Base-by-base conservation (phyloP, 108 stramenopile genomes). In the Heterococcus sp. region DNA sequence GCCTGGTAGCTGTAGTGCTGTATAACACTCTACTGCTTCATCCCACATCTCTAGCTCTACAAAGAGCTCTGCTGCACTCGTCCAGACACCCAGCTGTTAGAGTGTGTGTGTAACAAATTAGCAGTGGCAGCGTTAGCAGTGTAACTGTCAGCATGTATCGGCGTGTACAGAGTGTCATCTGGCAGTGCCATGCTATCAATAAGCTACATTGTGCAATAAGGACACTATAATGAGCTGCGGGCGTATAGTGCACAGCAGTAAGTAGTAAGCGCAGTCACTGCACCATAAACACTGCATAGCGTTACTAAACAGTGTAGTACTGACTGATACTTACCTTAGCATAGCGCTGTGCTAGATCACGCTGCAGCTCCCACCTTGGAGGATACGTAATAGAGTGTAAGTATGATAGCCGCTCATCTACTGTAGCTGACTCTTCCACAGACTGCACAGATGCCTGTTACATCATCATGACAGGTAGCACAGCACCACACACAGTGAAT, bases 41-140 rank as follows among this genome's bases (percentile, higher is more conserved):
- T 97, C 95, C 97, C 97, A 98, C 37, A 95, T 85, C 39, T 94
- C 95, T 40, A 98, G 90, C 69, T 97, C 94, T 46, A 93, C 92
- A 75, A 91, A 98, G 26, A 95, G 79, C 73, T 93, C 94, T 27
- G 94, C 93, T 28, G 97, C 97, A 75, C 91, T 94, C 2, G 91
- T 93, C 1, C 94, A 92, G 2, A 96, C 91, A 21, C 95, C 94
- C 65, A 95, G 66, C 40, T 33, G 39, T 63, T n/a, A n/a, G n/a
- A n/a, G n/a, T n/a, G n/a, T n/a, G n/a, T n/a, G n/a, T n/a, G n/a
- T n/a, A n/a, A n/a, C n/a, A n/a, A n/a, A n/a, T n/a, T n/a, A n/a
- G n/a, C n/a, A n/a, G n/a, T n/a, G n/a, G n/a, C n/a, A n/a, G n/a
- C n/a, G n/a, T n/a, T n/a, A n/a, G n/a, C n/a, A n/a, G n/a, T n/a